These are phyloP conservation scores for Hymenoscyphus fructigenus DNA, from an alignment of 2,329 filamentous ascomycete species.

Conservation along the genomic window DNA sequence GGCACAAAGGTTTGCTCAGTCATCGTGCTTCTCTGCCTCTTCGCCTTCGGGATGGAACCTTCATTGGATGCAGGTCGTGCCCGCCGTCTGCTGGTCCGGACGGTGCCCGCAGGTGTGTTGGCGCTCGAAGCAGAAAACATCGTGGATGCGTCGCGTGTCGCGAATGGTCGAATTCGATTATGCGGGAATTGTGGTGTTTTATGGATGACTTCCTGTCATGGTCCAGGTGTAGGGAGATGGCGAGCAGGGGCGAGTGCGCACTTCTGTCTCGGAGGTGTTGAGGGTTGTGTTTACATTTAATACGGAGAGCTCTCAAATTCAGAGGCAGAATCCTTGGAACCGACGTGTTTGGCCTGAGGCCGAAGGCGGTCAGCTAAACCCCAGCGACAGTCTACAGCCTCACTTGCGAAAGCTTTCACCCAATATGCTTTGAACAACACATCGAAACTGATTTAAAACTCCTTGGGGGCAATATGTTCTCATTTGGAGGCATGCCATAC, in stretches of 20 bases:
- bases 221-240: not conserved
- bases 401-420: not conserved
- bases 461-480: not conserved
- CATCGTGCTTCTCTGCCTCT: conserved; percentile 59
- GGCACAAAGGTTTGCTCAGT: conserved; percentile 57
- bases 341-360: not conserved
- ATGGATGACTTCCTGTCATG: conserved; percentile 10
- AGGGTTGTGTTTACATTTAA: conserved; percentile 5
- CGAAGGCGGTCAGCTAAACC: not conserved
- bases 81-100: conserved; percentile 57
- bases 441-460: not conserved
- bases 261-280: not conserved
- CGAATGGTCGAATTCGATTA: not conserved
- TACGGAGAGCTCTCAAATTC: not conserved
- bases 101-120: conserved; percentile 52
- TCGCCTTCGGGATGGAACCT: conserved; percentile 56
- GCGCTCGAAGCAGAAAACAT: conserved; percentile 61
- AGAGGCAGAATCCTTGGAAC: conserved; percentile 2
- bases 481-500: not conserved
- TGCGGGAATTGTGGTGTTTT: not conserved
- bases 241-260: not conserved
- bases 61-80: conserved; percentile 60
- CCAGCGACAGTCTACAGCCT: not conserved
- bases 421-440: not conserved
- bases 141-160: conserved; percentile 6